Percentiles rank a stretch among this genome's conserved stretches.
These are phyloP conservation scores for Diaporthe citrichinensis DNA, from an alignment of 2,329 filamentous ascomycete genomes.

Conservation along the genomic window DNA sequence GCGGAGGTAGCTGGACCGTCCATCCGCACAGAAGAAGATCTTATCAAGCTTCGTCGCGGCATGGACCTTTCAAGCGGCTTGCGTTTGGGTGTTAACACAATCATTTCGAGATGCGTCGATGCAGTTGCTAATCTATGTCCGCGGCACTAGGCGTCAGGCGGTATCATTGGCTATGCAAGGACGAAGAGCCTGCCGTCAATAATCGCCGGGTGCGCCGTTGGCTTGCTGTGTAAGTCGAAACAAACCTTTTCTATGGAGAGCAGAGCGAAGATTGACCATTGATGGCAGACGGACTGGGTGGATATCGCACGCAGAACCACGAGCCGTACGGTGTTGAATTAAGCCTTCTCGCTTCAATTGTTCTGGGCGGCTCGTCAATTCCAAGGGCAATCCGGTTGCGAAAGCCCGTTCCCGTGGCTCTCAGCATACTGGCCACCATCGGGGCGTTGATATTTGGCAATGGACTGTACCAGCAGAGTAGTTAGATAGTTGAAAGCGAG, in stretches of 20 bases:
- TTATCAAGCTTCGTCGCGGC: too few relatives aligned
- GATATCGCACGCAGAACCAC: constrained; percentile 81
- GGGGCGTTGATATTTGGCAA: constrained; percentile 85
- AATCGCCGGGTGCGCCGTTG: constrained; percentile 86
- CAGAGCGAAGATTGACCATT: background rate
- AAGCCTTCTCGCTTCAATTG: constrained; percentile 87
- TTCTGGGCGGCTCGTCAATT: constrained; percentile 87
- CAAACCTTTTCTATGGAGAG: background rate
- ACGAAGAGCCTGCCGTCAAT: constrained; percentile 91
- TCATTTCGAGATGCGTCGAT: background rate
- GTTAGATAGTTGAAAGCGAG: background rate
- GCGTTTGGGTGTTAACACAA: background rate
- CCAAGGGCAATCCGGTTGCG: constrained; percentile 86
- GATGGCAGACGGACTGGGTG: constrained; percentile 78
- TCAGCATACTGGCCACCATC: constrained; percentile 84
- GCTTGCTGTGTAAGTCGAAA: constrained; percentile 68
- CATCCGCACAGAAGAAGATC: background rate
- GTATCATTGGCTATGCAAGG: constrained; percentile 86
- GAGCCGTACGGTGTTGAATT: constrained; percentile 89
- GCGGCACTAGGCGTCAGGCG: constrained; percentile 76
- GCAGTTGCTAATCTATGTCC: constrained; percentile 5
- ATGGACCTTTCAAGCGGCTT: background rate
- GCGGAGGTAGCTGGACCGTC: background rate
- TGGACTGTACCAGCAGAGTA: constrained; percentile 55
- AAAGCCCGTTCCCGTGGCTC: constrained; percentile 86